These are phyloP conservation scores for Zymoseptoria tritici DNA, from an alignment of 2,329 filamentous ascomycete genomes.

Conservation along the genomic window DNA sequence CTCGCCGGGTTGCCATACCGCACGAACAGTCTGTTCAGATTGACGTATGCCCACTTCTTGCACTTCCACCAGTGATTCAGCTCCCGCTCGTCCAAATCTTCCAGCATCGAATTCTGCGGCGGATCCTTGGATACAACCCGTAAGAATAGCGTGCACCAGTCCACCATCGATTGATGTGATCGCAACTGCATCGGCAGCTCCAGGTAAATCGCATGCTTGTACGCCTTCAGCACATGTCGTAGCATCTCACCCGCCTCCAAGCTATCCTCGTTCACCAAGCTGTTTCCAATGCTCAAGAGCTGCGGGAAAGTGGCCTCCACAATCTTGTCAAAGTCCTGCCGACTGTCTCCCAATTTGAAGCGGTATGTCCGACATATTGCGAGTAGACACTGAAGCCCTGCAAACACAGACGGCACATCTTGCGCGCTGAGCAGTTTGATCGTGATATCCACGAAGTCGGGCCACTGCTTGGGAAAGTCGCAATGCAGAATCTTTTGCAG, in stretches of 20 bases:
- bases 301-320: slow-evolving; percentile 86
- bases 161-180: slow-evolving; percentile 75
- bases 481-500: slow-evolving; percentile 93
- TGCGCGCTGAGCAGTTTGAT: slow-evolving; percentile 81
- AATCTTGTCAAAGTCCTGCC: slow-evolving; percentile 88
- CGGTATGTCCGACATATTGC: slow-evolving; percentile 93
- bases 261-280: slow-evolving; percentile 82
- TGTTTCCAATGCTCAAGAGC: slow-evolving; percentile 77
- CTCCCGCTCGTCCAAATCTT: slow-evolving; percentile 78
- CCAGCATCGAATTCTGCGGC: slow-evolving; percentile 69
- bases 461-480: slow-evolving; percentile 94
- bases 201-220: slow-evolving; percentile 95
- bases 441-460: slow-evolving; percentile 87
- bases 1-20: slow-evolving; percentile 80
- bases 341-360: slow-evolving; percentile 78
- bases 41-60: slow-evolving; percentile 99
- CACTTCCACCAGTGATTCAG: slow-evolving; percentile 99
- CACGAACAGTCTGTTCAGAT: slow-evolving; percentile 91
- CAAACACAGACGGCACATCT: slow-evolving; percentile 78
- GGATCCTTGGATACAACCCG: slow-evolving; percentile 79
- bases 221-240: slow-evolving; percentile 87
- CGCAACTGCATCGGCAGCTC: slow-evolving; percentile 74
- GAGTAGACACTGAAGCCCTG: slow-evolving; percentile 86
- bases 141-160: slow-evolving; percentile 94
- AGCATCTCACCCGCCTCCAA: slow-evolving; percentile 96